Percentiles rank a stretch among this genome's conserved stretches.
These are phyloP conservation scores for Infundibulicybe gibba DNA, from an alignment of 768 basidiomycete genomes.

Conservation along the genomic window DNA sequence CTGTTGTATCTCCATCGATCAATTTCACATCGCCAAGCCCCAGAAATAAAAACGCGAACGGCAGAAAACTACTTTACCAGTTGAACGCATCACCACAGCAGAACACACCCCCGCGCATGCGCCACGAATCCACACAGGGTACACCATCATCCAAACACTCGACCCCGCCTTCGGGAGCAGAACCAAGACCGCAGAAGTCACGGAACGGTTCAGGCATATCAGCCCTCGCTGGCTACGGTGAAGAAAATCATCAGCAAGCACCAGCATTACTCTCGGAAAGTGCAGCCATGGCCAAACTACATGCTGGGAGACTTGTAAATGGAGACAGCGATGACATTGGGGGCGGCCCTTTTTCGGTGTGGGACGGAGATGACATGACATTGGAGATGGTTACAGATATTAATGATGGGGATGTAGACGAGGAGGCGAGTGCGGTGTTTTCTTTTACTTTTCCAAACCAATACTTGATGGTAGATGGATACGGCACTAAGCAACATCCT, in stretches of 20 bases:
- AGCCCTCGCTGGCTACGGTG: not conserved
- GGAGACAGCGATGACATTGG: slow-evolving; percentile 21
- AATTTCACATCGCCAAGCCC: slow-evolving; percentile 39
- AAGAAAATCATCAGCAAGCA: not conserved
- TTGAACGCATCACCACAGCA: slow-evolving; percentile 21
- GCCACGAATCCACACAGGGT: slow-evolving; percentile 1
- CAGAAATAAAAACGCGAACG: slow-evolving; percentile 21
- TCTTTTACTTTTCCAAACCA: not conserved
- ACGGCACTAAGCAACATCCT: slow-evolving; percentile 33
- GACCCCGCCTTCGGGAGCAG: slow-evolving; percentile 19
- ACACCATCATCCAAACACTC: slow-evolving; percentile 15
- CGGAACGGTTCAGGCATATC: slow-evolving; percentile 9
- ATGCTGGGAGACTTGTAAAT: slow-evolving; percentile 13
- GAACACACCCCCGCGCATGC: slow-evolving; percentile 23
- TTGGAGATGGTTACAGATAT: slow-evolving; percentile 72
- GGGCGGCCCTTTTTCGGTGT: slow-evolving; percentile 29
- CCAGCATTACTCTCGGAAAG: slow-evolving; percentile 5
- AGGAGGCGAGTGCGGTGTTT: slow-evolving; percentile 48
- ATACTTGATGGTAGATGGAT: slow-evolving; percentile 26
- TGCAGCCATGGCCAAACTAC: slow-evolving; percentile 7
- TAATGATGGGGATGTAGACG: slow-evolving; percentile 59
- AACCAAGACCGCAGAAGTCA: slow-evolving; percentile 7
- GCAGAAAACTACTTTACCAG: slow-evolving; percentile 9
- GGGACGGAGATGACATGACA: slow-evolving; percentile 56
- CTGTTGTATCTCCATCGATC: slow-evolving; percentile 27